Conservation (phyloP, 495 filamentous ascomycete species). For the Tetracladium setigerum region DNA sequence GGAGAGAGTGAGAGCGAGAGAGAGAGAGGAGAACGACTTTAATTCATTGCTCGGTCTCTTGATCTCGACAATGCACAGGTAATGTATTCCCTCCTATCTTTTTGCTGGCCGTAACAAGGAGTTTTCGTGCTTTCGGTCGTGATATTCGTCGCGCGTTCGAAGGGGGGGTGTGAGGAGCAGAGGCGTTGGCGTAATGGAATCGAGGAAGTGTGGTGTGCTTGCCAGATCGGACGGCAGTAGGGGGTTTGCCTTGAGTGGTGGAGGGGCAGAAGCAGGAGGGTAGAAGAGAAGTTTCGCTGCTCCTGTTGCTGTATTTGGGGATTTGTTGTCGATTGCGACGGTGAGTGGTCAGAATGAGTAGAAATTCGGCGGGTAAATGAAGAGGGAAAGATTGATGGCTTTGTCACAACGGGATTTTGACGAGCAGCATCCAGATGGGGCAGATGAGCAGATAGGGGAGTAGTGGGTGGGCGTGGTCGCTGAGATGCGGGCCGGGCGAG, state of each 20-base stretch:
- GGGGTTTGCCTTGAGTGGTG: not conserved
- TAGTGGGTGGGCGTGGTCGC: too few relatives aligned
- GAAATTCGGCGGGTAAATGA: conserved; percentile 9
- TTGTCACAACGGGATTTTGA: too few relatives aligned
- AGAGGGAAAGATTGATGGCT: too few relatives aligned
- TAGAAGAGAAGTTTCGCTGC: conserved; percentile 6
- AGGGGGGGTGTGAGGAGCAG: not conserved
- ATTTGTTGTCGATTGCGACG: conserved; percentile 13
- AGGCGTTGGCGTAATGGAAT: not conserved
- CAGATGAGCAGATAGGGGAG: too few relatives aligned
- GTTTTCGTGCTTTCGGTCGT: not conserved
- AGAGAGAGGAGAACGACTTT: not conserved
- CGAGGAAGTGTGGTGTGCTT: too few relatives aligned
- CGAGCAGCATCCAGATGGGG: too few relatives aligned
- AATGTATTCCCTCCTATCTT: too few relatives aligned
- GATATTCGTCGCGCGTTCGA: not conserved
- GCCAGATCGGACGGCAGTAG: too few relatives aligned
- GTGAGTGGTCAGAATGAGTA: conserved; percentile 13
- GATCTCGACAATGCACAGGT: conserved; percentile 6
- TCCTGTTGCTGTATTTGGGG: conserved; percentile 18
- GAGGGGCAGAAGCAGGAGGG: conserved; percentile 14
- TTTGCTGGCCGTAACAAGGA: not conserved
- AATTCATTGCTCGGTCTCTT: not conserved
- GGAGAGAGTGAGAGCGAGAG: not conserved
- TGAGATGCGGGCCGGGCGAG: too few relatives aligned